A percentile compares a stretch with the other conserved stretches of the same genome.
phyloP scores from a whole-genome alignment of 2,329 filamentous ascomycete genomes.

The Colletotrichum eleusines region DNA sequence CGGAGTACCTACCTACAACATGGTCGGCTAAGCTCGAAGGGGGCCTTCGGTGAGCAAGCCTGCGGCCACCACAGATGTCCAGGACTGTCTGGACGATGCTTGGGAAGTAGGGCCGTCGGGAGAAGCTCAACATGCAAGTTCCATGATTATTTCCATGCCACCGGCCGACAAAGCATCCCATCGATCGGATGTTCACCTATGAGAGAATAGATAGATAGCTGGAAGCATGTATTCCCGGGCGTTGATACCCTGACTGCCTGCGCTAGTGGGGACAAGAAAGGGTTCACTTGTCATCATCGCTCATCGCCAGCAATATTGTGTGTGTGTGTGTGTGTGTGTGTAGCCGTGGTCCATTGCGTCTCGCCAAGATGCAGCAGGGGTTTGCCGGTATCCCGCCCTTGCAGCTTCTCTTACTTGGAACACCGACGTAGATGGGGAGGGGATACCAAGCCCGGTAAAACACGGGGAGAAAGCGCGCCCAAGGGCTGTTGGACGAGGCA shows the following conservation, averaged over 20 bases:
- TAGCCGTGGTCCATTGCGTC: background rate
- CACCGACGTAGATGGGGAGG: background rate
- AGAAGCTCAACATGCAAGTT: slow-evolving; percentile 15
- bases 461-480: background rate
- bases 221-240: background rate
- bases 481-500: background rate
- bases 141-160: background rate
- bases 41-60: slow-evolving; percentile 21
- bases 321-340: too few relatives aligned
- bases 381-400: slow-evolving; percentile 15
- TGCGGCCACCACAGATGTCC: slow-evolving; percentile 14
- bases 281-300: slow-evolving; percentile 3
- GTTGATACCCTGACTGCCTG: background rate
- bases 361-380: slow-evolving; percentile 18
- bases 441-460: background rate
- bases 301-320: background rate
- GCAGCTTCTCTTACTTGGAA: slow-evolving; percentile 12
- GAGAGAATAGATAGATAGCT: background rate
- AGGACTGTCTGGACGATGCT: slow-evolving; percentile 14
- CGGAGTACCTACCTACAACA: too few relatives aligned
- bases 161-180: background rate
- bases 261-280: slow-evolving; percentile 3
- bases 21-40: slow-evolving; percentile 1
- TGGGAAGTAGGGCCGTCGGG: slow-evolving; percentile 5
- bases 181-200: background rate